Percentiles rank a stretch among this genome's conserved stretches.
Conservation (phyloP, 352 stramenopile genomes). For the Pythium folliculosum region DNA sequence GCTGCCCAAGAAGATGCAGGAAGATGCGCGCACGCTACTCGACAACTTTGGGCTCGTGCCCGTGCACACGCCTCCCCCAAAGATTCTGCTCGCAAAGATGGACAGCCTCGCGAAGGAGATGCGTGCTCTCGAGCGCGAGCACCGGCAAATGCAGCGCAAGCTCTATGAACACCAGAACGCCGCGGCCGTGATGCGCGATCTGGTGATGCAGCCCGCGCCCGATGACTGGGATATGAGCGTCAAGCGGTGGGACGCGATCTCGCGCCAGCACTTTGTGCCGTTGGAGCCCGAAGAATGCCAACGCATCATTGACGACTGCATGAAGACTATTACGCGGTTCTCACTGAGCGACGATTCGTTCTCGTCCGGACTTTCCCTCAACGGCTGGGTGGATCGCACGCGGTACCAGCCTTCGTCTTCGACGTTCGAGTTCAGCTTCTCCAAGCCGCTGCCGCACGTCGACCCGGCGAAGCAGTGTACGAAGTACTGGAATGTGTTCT, state of each 20-base stretch:
- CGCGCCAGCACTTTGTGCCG: slow-evolving; percentile 16
- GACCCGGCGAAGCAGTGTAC: slow-evolving; percentile 18
- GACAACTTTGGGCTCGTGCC: slow-evolving; percentile 22
- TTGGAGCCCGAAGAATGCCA: slow-evolving; percentile 3
- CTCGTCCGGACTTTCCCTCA: slow-evolving; percentile 19
- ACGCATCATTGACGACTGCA: slow-evolving; percentile 22
- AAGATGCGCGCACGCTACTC: slow-evolving; percentile 21
- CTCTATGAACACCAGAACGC: slow-evolving; percentile 25
- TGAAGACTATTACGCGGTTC: slow-evolving; percentile 29
- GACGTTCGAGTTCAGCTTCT: slow-evolving; percentile 28
- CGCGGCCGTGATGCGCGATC: slow-evolving; percentile 17
- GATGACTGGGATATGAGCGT: slow-evolving; percentile 26
- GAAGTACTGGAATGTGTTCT: slow-evolving; percentile 30
- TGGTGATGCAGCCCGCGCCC: slow-evolving; percentile 9
- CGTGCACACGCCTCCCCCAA: slow-evolving; percentile 13
- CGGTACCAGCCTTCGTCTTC: slow-evolving; percentile 22
- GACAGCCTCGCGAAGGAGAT: slow-evolving; percentile 23
- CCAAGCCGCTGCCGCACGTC: slow-evolving; percentile 19
- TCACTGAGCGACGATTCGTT: slow-evolving; percentile 26
- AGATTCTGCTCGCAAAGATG: slow-evolving; percentile 24
- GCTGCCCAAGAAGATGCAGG: slow-evolving; percentile 25
- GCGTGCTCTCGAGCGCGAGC: slow-evolving; percentile 23
- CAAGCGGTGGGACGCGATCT: slow-evolving; percentile 28
- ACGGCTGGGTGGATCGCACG: slow-evolving; percentile 26
- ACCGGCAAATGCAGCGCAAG: slow-evolving; percentile 16